Conservation (phyloP, 129 eudicot species). For the Artemisia tridentata region DNA sequence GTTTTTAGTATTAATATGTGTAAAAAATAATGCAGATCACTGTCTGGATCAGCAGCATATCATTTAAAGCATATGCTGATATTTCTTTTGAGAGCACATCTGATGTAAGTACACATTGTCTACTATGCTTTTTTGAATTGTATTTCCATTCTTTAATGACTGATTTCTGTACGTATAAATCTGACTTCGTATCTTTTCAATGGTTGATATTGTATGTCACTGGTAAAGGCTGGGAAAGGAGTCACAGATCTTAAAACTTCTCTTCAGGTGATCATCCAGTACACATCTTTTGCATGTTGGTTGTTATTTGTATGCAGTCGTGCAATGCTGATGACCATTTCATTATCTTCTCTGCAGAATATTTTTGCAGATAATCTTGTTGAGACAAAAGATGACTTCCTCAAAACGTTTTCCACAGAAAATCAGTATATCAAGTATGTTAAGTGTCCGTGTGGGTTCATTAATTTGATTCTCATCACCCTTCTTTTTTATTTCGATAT, state of each 20-base stretch:
- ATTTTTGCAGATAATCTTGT: constrained; percentile 89
- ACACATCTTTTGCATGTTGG: constrained; percentile 4
- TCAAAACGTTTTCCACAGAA: constrained; percentile 69
- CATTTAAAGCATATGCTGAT: constrained; percentile 85
- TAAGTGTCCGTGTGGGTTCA: neutral
- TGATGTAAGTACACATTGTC: constrained; percentile 67
- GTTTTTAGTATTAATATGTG: neutral
- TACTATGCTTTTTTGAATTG: neutral
- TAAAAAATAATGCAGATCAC: constrained; percentile 55
- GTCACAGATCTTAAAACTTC: constrained; percentile 82
- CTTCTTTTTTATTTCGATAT: neutral
- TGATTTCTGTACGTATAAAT: neutral
- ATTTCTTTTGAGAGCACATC: constrained; percentile 71
- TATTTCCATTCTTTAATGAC: neutral
- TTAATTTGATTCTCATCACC: neutral
- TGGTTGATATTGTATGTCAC: constrained; percentile 10
- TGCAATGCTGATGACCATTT: neutral
- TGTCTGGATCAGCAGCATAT: constrained; percentile 79
- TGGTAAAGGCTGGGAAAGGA: constrained; percentile 86
- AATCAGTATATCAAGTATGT: constrained; percentile 57
- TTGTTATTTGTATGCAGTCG: constrained; percentile 1
- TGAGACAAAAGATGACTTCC: constrained; percentile 81
- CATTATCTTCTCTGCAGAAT: constrained; percentile 44
- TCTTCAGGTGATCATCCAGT: constrained; percentile 57
- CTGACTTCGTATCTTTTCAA: constrained; percentile 8